phyloP scores from a whole-genome alignment of 169 alveolate genomes.

The Theileria luwenshuni region DNA sequence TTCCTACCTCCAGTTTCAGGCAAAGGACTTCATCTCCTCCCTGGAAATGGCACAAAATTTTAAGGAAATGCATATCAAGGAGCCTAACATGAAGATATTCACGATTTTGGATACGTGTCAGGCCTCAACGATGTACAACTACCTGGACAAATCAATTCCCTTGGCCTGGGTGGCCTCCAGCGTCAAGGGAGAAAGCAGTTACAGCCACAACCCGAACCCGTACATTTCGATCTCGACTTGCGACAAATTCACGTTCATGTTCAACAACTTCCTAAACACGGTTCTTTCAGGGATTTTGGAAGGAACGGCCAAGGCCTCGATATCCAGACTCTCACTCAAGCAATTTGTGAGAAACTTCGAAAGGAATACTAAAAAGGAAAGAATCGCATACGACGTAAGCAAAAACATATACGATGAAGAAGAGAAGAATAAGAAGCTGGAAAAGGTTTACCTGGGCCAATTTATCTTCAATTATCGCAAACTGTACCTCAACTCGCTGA shows the following conservation, averaged over 20 bases:
- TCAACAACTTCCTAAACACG: slow-evolving; percentile 54
- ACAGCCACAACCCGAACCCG: slow-evolving; percentile 70
- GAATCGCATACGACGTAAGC: slow-evolving; percentile 38
- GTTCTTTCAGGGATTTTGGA: slow-evolving; percentile 44
- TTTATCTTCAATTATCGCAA: slow-evolving; percentile 61
- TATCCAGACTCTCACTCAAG: slow-evolving; percentile 46
- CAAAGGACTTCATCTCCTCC: slow-evolving; percentile 71
- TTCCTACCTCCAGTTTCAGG: slow-evolving; percentile 75
- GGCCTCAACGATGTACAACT: slow-evolving; percentile 73
- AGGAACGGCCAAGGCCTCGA: slow-evolving; percentile 52
- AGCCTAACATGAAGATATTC: slow-evolving; percentile 63
- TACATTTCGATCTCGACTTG: slow-evolving; percentile 75
- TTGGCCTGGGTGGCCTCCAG: slow-evolving; percentile 76
- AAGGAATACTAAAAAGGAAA: slow-evolving; percentile 43
- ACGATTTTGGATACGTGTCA: slow-evolving; percentile 76
- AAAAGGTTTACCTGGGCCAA: slow-evolving; percentile 57
- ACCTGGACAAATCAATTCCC: slow-evolving; percentile 37
- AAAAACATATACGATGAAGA: slow-evolving; percentile 6
- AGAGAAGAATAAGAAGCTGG: not conserved
- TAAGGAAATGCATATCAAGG: slow-evolving; percentile 71
- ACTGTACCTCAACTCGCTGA: slow-evolving; percentile 37
- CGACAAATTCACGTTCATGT: slow-evolving; percentile 72
- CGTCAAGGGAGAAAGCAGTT: slow-evolving; percentile 66
- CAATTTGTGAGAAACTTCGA: slow-evolving; percentile 46
- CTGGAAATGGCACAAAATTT: slow-evolving; percentile 65